phyloP scores from a whole-genome alignment of 169 alveolate genomes.

The Perkinsus chesapeaki region DNA sequence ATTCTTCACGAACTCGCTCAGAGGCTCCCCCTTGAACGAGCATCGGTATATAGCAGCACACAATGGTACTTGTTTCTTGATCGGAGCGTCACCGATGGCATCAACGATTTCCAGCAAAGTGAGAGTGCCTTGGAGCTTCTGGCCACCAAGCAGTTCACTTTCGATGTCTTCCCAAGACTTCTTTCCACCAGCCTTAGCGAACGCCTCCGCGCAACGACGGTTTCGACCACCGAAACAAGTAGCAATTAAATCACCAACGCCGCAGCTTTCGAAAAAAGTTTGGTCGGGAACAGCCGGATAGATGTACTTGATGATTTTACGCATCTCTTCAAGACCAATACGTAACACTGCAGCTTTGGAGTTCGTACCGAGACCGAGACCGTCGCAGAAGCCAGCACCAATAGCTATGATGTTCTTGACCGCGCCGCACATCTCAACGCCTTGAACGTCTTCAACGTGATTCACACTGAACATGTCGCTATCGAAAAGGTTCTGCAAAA shows the following conservation, averaged over 20 bases:
- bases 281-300: slow-evolving; percentile 56
- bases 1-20: background rate
- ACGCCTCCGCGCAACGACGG: slow-evolving; percentile 79
- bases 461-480: slow-evolving; percentile 73
- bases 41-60: background rate
- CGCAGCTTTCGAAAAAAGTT: slow-evolving; percentile 79
- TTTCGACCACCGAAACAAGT: slow-evolving; percentile 85
- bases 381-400: slow-evolving; percentile 89
- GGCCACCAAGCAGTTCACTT: slow-evolving; percentile 74
- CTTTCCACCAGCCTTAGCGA: slow-evolving; percentile 61
- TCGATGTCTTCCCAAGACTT: slow-evolving; percentile 76
- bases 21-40: background rate
- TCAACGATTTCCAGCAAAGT: slow-evolving; percentile 15
- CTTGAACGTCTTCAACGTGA: slow-evolving; percentile 75
- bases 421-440: slow-evolving; percentile 89
- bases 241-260: slow-evolving; percentile 83
- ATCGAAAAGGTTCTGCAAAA: slow-evolving; percentile 75
- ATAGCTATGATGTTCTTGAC: slow-evolving; percentile 81
- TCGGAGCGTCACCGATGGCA: background rate
- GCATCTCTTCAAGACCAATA: slow-evolving; percentile 77
- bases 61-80: background rate
- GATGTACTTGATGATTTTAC: slow-evolving; percentile 51
- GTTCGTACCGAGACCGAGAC: slow-evolving; percentile 79
- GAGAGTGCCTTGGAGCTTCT: slow-evolving; percentile 63
- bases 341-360: slow-evolving; percentile 88